Evolutionary conservation across 2,329 filamentous ascomycete genomes (phyloP), one percentile per base, ranked within the genome.

Genomic region (Parascedosporium putredinis): DNA sequence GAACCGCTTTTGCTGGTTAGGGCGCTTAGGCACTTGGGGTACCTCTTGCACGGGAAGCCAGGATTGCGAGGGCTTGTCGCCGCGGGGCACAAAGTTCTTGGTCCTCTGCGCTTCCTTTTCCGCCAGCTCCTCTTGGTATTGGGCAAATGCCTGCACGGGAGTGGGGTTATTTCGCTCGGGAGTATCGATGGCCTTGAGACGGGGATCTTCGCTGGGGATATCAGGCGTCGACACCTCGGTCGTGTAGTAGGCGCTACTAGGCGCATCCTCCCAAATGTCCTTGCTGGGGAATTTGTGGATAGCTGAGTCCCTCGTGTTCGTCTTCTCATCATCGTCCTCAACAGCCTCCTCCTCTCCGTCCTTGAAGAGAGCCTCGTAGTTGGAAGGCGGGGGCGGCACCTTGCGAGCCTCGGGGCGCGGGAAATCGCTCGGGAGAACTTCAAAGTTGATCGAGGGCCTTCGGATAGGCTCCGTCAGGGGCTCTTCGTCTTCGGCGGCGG

Each of bases 181-280:
- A n/a, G 58, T 52, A 3, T 52, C 57, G 5, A 59, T 58, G 18
- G 59, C 62, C 52, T 60, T 60, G 40, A 42, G 38, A 23, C 10
- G 38, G 38, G 50, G 53, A 18, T 55, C 44, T 20, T 57, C 59
- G 25, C 64, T 68, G 52, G 53, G 65, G 55, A 61, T 69, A 56
- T 62, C 86, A 1, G 89, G 89, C 0, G 88, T 93, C 2, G 84
- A 87, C 6, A 97, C 91, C 52, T 87, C 89, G 3, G 90, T 83
- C 29, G 79, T 83, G 60, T 78, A 81, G 59, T 93, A 82, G 48
- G 88, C 74, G 66, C 89, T 95, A 60, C 83, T 85, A 3, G 94
- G 93, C 0, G 88, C 84, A 64, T 98, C 94, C 69, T 98, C 93
- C 93, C 93, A 98, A 36, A 97, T 80, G 63, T 98, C 93, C 63